Percentiles rank a stretch among this genome's conserved stretches.
These are phyloP conservation scores for Trichoderma afroharzianum DNA, from an alignment of 2,329 filamentous ascomycete species.

Conservation along the genomic window DNA sequence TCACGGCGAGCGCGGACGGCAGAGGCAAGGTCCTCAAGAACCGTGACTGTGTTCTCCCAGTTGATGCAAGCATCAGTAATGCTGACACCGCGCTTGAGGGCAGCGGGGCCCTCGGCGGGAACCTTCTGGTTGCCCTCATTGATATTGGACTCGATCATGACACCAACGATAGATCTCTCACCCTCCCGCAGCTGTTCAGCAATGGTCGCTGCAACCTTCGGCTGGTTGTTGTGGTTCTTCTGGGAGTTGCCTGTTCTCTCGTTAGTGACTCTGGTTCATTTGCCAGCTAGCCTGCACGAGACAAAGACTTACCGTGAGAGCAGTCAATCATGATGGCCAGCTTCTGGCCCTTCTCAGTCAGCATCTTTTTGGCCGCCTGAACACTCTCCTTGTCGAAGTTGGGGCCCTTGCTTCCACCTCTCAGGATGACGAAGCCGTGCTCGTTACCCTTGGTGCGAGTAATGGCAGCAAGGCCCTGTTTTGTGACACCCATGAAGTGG, in stretches of 20 bases:
- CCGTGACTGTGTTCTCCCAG: slow-evolving; percentile 80
- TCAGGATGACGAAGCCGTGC: slow-evolving; percentile 94
- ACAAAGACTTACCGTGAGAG: slow-evolving; percentile 69
- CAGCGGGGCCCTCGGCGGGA: slow-evolving; percentile 72
- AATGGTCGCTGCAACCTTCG: slow-evolving; percentile 79
- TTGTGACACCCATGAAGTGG: slow-evolving; percentile 98
- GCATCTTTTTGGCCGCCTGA: slow-evolving; percentile 69
- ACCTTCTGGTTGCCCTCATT: slow-evolving; percentile 88
- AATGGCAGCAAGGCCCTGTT: slow-evolving; percentile 93
- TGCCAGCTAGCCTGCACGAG: not conserved
- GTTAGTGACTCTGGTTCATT: slow-evolving; percentile 6
- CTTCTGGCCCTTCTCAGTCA: slow-evolving; percentile 78
- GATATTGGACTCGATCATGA: slow-evolving; percentile 99
- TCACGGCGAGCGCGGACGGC: slow-evolving; percentile 73
- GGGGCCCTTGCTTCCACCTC: slow-evolving; percentile 85
- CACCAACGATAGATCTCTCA: slow-evolving; percentile 84
- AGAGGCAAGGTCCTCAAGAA: slow-evolving; percentile 81
- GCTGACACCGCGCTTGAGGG: slow-evolving; percentile 81
- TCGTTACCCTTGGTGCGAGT: slow-evolving; percentile 91
- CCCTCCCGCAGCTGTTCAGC: slow-evolving; percentile 83
- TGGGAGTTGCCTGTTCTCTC: slow-evolving; percentile 73
- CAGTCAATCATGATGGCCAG: slow-evolving; percentile 97
- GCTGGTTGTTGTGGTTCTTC: slow-evolving; percentile 97
- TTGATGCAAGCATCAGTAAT: slow-evolving; percentile 96
- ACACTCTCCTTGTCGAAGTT: slow-evolving; percentile 91